Evolutionary conservation across 169 alveolate species (phyloP).

Genomic region (Ichthyophthirius multifiliis): DNA sequence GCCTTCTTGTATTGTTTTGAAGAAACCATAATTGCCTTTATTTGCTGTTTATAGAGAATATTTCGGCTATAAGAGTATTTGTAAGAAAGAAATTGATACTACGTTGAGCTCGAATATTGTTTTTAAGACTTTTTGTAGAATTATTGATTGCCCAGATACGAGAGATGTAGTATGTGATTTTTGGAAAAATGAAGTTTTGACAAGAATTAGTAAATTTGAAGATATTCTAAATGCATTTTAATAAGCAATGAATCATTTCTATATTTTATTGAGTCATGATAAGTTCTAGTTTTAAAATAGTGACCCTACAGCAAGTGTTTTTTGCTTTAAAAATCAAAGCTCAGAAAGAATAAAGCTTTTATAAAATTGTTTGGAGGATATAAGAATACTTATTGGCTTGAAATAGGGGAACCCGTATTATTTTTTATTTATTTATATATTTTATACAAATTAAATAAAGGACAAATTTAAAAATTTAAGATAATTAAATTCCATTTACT

Average conservation of each 20-base stretch:
- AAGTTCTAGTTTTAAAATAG: not conserved
- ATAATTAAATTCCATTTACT: not conserved
- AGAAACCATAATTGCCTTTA: not conserved
- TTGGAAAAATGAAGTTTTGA: not conserved
- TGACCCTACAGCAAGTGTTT: conserved; percentile 3
- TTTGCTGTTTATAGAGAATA: not conserved
- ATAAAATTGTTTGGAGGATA: not conserved
- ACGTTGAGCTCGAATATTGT: not conserved
- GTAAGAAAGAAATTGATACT: conserved; percentile 4
- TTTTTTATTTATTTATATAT: not conserved
- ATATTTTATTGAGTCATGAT: not conserved
- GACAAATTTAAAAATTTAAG: not conserved
- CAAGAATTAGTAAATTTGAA: not conserved
- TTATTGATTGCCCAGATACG: not conserved
- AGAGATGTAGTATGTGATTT: not conserved
- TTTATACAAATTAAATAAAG: not conserved
- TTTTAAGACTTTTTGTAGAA: not conserved
- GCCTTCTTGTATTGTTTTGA: not conserved
- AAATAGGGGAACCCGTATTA: not conserved
- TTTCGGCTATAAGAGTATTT: not conserved
- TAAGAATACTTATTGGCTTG: not conserved
- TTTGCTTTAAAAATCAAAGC: not conserved
- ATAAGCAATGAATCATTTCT: not conserved
- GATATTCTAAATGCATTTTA: not conserved
- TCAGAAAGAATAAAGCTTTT: not conserved